Base-by-base conservation (phyloP, 2,329 filamentous ascomycete species). In the Tricladium varicosporioides region DNA sequence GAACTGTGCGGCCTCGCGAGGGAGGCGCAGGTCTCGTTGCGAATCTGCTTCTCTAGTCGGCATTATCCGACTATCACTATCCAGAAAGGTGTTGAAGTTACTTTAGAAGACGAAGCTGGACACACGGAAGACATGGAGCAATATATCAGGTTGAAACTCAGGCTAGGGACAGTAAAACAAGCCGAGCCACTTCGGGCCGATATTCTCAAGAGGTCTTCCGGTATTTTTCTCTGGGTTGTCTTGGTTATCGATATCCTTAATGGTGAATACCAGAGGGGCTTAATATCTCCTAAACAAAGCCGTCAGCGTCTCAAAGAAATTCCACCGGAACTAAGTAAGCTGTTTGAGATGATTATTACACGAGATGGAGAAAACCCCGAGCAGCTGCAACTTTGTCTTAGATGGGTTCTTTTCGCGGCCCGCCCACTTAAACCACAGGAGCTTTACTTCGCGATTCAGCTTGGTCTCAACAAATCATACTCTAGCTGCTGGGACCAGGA, bases 351-450 rank as follows among this genome's bases (percentile, higher is more conserved):
- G 44, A 64, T 64, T 9, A 42, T 67, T 59, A 50, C 27, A 66
- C 72, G 80, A 14, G 81, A 86, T 51, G 15, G 54, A 0, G 40
- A 71, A 0, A 72, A 81, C 5, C 67, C 69, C 48, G 68, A 76
- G 0, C 68, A 73, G 0, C 60, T 84, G 0, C 54, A 74, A 0
- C 60, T 80, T 0, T 82, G 76, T 31, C 58, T 86, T 0, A 74
- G 79, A 16, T 85, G 78, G 78, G 70, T 86, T 0, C 69, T 86
- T 0, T 84, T 75, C 19, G 72, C 82, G 14, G 53, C 18, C 49
- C 57, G 60, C 46, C 61, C 62, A 47, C 46, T 63, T 16, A 63
- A 63, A 15, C 62, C 54, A 13, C 53, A 60, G n/a, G 63, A 64
- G 19, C 57, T 65, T 16, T 66, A 67, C 31, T 65, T 62, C 19